Base-by-base conservation (phyloP, 345 rosid genomes). In the Syzygium aromaticum region DNA sequence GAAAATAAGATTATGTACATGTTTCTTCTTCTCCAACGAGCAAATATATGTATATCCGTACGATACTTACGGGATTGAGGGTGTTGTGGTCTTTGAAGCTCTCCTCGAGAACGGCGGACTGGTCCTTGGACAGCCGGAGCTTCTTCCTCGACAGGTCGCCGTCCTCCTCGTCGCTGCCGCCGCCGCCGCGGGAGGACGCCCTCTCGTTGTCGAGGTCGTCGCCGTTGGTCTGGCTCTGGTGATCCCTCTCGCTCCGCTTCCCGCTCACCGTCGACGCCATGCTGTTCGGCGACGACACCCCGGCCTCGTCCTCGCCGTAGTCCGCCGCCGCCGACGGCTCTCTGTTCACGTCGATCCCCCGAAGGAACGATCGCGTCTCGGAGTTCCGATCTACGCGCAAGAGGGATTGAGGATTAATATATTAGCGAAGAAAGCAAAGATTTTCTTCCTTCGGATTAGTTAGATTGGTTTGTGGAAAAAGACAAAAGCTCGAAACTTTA, bases 41-140 rank as follows among this genome's bases (percentile, higher is more conserved):
- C 11, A 25, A 25, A 27, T 11, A 3, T 30, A 78, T 25, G 28
- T 12, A 19, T 1, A 49, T 77, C 27, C 52, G 21, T 21, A 61
- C 14, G 28, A 53, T 28, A 59, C 94, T 91, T 90, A 98, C 99
- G 7, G 98, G 98, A 86, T 96, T 98, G 87, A 98, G 99, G 87
- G 99, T 98, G 91, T 90, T 96, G 89, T 98, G 97, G 59, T 95
- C 98, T 82, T 95, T 96, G 88, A 98, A 98, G 92, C 94, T 96
- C 73, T 96, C 99, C 89, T 98, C 99, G 6, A 98, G 98, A 88
- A 93, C 89, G 80, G 96, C 97, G 77, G 99, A 94, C 92, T 98
- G 99, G 86, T 96, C 98, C 91, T 94, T 96, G 9, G 98, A 94
- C 25, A 98, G 92, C 88, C 99, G 91, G 73, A 98, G 97, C 87